Conservation (phyloP, 2,329 filamentous ascomycete genomes). For the Colletotrichum noveboracense region DNA sequence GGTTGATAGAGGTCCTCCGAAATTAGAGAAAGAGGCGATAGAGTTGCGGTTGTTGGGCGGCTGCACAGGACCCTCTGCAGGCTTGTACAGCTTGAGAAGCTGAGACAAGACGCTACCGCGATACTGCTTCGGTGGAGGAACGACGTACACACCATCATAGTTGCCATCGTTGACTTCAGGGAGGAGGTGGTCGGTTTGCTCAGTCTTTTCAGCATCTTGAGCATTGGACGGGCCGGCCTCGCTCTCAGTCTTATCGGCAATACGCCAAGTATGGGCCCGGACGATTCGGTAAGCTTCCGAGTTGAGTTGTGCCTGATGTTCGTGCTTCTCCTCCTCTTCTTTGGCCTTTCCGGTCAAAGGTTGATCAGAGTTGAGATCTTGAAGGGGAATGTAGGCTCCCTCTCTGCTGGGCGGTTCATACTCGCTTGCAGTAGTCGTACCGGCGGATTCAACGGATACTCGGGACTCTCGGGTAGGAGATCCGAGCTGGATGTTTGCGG, state of each 20-base stretch:
- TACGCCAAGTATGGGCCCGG: slow-evolving; percentile 42
- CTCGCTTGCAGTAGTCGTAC: slow-evolving; percentile 32
- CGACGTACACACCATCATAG: slow-evolving; percentile 45
- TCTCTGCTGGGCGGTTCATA: slow-evolving; percentile 27
- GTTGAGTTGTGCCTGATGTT: slow-evolving; percentile 30
- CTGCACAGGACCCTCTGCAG: slow-evolving; percentile 28
- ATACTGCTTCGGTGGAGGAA: slow-evolving; percentile 45
- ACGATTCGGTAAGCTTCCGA: slow-evolving; percentile 48
- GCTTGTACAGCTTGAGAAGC: slow-evolving; percentile 52
- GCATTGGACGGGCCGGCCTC: slow-evolving; percentile 12
- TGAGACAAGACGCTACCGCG: slow-evolving; percentile 51
- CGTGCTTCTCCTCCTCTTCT: slow-evolving; percentile 19
- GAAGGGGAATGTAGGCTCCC: slow-evolving; percentile 33
- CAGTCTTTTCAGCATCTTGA: neutral
- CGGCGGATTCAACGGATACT: slow-evolving; percentile 42
- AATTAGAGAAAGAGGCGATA: slow-evolving; percentile 31
- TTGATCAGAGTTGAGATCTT: slow-evolving; percentile 29
- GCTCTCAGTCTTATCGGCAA: neutral
- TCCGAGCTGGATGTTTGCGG: slow-evolving; percentile 41
- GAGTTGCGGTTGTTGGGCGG: slow-evolving; percentile 18
- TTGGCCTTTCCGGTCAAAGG: neutral
- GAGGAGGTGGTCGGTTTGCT: slow-evolving; percentile 2
- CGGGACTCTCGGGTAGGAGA: slow-evolving; percentile 39
- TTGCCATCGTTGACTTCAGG: slow-evolving; percentile 43
- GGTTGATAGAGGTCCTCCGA: slow-evolving; percentile 42